phyloP scores from a whole-genome alignment of 2,329 filamentous ascomycete species.

The Fulvia fulva region DNA sequence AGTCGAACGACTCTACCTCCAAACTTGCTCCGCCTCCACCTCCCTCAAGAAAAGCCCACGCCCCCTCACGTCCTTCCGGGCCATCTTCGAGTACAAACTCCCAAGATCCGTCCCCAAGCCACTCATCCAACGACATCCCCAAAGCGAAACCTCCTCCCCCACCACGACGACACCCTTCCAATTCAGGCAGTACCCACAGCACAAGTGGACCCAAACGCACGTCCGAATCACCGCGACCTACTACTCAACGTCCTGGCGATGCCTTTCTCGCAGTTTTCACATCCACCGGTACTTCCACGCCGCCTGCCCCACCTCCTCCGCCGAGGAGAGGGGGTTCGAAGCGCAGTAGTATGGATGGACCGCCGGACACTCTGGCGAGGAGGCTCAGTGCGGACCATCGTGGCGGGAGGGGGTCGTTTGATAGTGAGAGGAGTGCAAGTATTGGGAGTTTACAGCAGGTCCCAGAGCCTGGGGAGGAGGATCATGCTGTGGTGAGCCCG shows the following conservation, averaged over 20 bases:
- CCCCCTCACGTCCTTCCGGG: constrained; percentile 2
- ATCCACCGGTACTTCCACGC: constrained; percentile 10
- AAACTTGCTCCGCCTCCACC: constrained; percentile 30
- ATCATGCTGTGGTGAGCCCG: constrained; percentile 10
- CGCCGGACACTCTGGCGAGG: constrained; percentile 10
- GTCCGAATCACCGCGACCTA: constrained; percentile 12
- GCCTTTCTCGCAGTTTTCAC: constrained; percentile 7
- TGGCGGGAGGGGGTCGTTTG: constrained; percentile 18
- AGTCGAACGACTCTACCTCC: constrained; percentile 5
- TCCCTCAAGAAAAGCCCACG: constrained; percentile 25
- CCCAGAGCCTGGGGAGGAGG: constrained; percentile 11
- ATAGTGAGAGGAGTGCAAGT: constrained; percentile 22
- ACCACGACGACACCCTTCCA: constrained; percentile 26
- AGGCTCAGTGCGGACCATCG: constrained; percentile 17
- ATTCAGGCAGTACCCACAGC: constrained; percentile 12
- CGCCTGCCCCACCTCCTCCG: constrained; percentile 32
- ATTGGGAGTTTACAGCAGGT: constrained; percentile 22
- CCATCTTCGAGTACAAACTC: neutral
- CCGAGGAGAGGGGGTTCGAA: constrained; percentile 24
- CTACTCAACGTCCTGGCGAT: constrained; percentile 18
- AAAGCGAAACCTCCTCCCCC: constrained; percentile 26
- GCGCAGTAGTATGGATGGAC: constrained; percentile 24
- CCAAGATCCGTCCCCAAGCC: constrained; percentile 2
- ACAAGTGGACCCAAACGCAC: neutral
- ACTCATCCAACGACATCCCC: constrained; percentile 11